Evolutionary conservation across 2,329 filamentous ascomycete genomes (phyloP), one percentile per base, ranked within the genome.

Genomic region (Camillea tinctor): DNA sequence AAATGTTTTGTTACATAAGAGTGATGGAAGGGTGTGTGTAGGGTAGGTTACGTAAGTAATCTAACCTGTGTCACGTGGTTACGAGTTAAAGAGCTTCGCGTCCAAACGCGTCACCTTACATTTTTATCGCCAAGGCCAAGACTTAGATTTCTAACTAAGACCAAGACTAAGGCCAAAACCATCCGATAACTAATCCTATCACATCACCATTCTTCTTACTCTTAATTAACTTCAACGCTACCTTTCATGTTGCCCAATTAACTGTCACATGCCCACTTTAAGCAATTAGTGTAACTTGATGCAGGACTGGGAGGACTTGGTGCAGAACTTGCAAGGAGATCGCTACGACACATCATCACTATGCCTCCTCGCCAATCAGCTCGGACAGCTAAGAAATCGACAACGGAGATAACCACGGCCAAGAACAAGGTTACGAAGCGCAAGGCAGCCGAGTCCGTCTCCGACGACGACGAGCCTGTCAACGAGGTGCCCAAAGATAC

Each of bases 331-430:
- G n/a, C n/a, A n/a, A n/a, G n/a, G n/a, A n/a, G n/a, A n/a, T n/a
- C n/a, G n/a, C n/a, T 50, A 26, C 1, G 13, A 21, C 40, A 50
- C 51, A 26, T 26, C 51, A 23, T 58, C 54, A 62, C 57, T 48
- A 68, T 68, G 66, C 58, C 66, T 52, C 58, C 66, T 52, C 66
- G 63, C 22, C 63, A 61, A 26, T 60, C 63, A 40, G 59, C 60
- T 22, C 65, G 64, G 48, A 52, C 59, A 30, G 36, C 56, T 3
- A 66, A 64, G 56, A 64, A 62, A 54, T 51, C 58, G 11, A 54
- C 54, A 50, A 59, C 52, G 4, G 58, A 60, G 48, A 66, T 62
- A 24, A 52, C 61, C 20, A 68, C 58, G 52, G 54, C 59, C 49
- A 64, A 66, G 59, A 17, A 61, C 9, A 65, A 62, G 56, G 59